Conservation (phyloP, 306 rosid species). For the Ormosia semicastrata region DNA sequence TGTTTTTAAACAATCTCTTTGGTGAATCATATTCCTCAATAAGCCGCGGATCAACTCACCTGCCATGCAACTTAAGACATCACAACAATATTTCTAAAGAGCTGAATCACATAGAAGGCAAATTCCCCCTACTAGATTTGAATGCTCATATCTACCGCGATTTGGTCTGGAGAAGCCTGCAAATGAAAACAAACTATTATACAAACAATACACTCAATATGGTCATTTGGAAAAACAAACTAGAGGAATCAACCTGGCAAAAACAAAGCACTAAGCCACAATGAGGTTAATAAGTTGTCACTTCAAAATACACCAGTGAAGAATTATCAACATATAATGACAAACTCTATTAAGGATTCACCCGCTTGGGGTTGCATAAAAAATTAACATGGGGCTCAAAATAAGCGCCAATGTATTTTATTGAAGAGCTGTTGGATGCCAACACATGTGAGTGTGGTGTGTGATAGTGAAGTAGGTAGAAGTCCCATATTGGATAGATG, state of each 20-base stretch:
- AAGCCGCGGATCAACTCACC: slow-evolving; percentile 30
- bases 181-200: neutral
- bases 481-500: too few species aligned
- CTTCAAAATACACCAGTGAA: too few species aligned
- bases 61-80: slow-evolving; percentile 47
- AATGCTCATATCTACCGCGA: slow-evolving; percentile 19
- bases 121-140: slow-evolving; percentile 1
- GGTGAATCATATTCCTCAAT: slow-evolving; percentile 41
- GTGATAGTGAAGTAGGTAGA: too few species aligned
- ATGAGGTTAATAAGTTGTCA: neutral
- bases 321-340: neutral
- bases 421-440: slow-evolving; percentile 31
- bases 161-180: slow-evolving; percentile 52
- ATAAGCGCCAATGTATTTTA: slow-evolving; percentile 59
- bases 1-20: slow-evolving; percentile 37
- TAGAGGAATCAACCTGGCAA: neutral
- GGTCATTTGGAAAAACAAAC: neutral
- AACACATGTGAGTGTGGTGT: too few species aligned
- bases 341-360: slow-evolving; percentile 61
- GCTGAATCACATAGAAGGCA: neutral
- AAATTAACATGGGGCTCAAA: slow-evolving; percentile 72
- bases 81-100: slow-evolving; percentile 32
- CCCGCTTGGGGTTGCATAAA: slow-evolving; percentile 73
- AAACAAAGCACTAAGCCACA: neutral
- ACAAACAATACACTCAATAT: neutral